These are phyloP conservation scores for Rhodotorula sp. DNA, from an alignment of 1,284 basidiomycete genomes.

Conservation along the genomic window DNA sequence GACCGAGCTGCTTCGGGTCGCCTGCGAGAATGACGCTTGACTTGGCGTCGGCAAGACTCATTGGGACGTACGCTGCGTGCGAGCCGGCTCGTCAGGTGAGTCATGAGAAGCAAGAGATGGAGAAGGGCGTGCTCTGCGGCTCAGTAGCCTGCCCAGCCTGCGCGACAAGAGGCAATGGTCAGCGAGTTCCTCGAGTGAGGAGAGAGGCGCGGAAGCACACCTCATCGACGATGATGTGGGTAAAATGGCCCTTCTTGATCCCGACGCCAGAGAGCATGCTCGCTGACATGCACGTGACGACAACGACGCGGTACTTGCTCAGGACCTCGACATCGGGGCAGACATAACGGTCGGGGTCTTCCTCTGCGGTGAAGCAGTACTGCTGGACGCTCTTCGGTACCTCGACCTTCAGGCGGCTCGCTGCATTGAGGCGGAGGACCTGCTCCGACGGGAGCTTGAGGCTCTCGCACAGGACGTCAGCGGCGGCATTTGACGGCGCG, in stretches of 20 bases:
- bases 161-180: not conserved
- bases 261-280: constrained; percentile 13
- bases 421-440: constrained; percentile 48
- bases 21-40: constrained; percentile 47
- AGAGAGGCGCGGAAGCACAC: constrained; percentile 42
- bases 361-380: constrained; percentile 37
- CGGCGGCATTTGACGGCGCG: constrained; percentile 51
- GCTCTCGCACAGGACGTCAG: constrained; percentile 51
- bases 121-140: constrained; percentile 7
- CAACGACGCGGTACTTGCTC: constrained; percentile 48
- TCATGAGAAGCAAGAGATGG: constrained; percentile 42
- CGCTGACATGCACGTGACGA: constrained; percentile 44
- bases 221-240: constrained; percentile 47
- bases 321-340: constrained; percentile 42
- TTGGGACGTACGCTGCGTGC: constrained; percentile 50
- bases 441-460: constrained; percentile 41
- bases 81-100: constrained; percentile 23
- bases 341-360: constrained; percentile 19
- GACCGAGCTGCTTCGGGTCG: constrained; percentile 52
- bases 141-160: constrained; percentile 21
- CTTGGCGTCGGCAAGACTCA: constrained; percentile 50
- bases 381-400: constrained; percentile 37
- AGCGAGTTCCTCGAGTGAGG: not conserved
- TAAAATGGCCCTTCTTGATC: constrained; percentile 6
- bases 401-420: constrained; percentile 49